A percentile compares a stretch with the other conserved stretches of the same genome.
Evolutionary conservation across 2,329 filamentous ascomycete species (phyloP).

Genomic region (Calonectria pauciramosa): DNA sequence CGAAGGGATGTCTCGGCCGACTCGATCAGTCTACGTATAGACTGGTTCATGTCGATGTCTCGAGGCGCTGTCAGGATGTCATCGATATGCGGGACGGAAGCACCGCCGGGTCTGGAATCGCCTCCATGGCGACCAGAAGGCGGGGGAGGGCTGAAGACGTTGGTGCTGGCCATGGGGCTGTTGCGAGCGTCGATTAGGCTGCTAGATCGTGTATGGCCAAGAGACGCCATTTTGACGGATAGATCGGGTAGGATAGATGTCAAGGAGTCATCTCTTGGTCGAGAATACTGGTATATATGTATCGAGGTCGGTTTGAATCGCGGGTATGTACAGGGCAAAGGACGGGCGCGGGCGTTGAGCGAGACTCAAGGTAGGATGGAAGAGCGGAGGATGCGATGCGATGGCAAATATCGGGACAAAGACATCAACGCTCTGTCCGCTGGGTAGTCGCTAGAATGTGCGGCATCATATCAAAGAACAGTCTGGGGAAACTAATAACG

Average conservation of each 20-base stretch:
- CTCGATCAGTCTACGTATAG: constrained; percentile 67
- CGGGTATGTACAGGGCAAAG: constrained; percentile 2
- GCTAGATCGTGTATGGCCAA: constrained; percentile 43
- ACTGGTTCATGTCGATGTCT: constrained; percentile 63
- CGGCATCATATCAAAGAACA: constrained; percentile 34
- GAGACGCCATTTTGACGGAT: constrained; percentile 42
- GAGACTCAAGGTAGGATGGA: constrained; percentile 1
- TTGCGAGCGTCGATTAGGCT: constrained; percentile 44
- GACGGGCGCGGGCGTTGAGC: neutral
- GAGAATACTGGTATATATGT: neutral
- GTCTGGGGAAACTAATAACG: constrained; percentile 28
- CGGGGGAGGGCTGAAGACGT: constrained; percentile 47
- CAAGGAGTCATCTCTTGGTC: constrained; percentile 30
- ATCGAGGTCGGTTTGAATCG: constrained; percentile 16
- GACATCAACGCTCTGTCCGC: constrained; percentile 34
- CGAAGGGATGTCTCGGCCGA: constrained; percentile 66
- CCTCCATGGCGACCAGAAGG: constrained; percentile 47
- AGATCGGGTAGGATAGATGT: constrained; percentile 16
- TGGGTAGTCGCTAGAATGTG: constrained; percentile 25
- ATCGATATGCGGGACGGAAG: constrained; percentile 66
- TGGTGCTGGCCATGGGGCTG: constrained; percentile 50
- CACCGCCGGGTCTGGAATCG: constrained; percentile 40
- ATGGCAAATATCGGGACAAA: constrained; percentile 24
- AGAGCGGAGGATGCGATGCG: constrained; percentile 25
- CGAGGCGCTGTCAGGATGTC: constrained; percentile 63